phyloP scores from a whole-genome alignment of 2,329 filamentous ascomycete species.

The Cercospora zeae-maydis region DNA sequence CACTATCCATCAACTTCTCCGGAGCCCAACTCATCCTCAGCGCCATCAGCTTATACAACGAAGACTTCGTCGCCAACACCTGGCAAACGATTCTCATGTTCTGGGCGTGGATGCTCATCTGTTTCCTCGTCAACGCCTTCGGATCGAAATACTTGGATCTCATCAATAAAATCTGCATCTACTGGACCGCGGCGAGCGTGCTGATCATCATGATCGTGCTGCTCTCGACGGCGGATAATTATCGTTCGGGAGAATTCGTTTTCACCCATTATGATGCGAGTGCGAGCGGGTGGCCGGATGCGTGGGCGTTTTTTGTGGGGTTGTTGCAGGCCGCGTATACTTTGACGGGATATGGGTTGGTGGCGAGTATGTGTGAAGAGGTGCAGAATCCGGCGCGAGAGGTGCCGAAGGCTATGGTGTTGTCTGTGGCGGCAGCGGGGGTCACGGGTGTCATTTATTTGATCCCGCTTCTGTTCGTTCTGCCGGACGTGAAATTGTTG shows the following conservation, averaged over 20 bases:
- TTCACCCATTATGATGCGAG: conserved; percentile 67
- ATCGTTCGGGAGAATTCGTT: conserved; percentile 60
- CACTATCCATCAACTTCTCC: conserved; percentile 63
- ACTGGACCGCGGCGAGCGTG: conserved; percentile 65
- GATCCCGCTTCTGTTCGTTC: conserved; percentile 70
- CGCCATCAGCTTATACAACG: conserved; percentile 67
- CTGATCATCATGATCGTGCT: conserved; percentile 65
- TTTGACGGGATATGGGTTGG: conserved; percentile 66
- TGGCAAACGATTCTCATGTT: conserved; percentile 71
- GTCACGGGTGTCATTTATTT: conserved; percentile 65
- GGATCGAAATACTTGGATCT: conserved; percentile 60
- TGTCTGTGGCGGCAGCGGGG: conserved; percentile 64
- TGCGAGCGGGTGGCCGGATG: conserved; percentile 61
- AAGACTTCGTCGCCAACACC: conserved; percentile 62
- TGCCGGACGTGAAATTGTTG: conserved; percentile 63
- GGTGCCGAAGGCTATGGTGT: conserved; percentile 67
- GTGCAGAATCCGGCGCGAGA: conserved; percentile 65
- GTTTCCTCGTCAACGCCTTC: conserved; percentile 63
- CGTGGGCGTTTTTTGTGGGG: conserved; percentile 71
- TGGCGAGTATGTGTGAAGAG: conserved; percentile 69
- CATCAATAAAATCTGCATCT: conserved; percentile 71
- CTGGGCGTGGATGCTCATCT: conserved; percentile 66
- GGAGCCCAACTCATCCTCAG: conserved; percentile 67
- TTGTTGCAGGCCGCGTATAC: conserved; percentile 63
- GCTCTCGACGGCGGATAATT: conserved; percentile 58